Evolutionary conservation across 768 basidiomycete genomes (phyloP), one percentile per base, ranked within the genome.

Genomic region (Phanerodontia chrysosporium): DNA sequence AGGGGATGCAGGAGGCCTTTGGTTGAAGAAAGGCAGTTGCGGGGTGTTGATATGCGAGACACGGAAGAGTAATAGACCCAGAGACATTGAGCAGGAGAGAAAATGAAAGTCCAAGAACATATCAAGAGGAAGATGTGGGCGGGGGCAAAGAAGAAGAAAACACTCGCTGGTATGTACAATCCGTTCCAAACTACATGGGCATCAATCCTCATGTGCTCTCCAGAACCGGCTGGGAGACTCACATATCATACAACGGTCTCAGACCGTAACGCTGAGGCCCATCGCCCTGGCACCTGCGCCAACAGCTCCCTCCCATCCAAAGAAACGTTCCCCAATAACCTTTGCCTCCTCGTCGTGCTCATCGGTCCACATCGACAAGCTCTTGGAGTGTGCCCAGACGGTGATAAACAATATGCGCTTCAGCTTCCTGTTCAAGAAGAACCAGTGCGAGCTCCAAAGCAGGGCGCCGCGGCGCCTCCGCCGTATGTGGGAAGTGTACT

Each of bases 401-500:
- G 92, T 89, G 59, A 97, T 82, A 75, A 96, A 98, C 57, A 98
- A 74, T 66, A 98, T 84, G 22, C 95, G 86, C 76, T 95, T 97
- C 74, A 86, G 76, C 77, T 93, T 95, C 67, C 89, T 83, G 78
- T 95, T 96, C 67, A 93, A 78, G 77, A 98, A 96, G 79, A 98
- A 98, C 88, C 93, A 96, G 71, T 96, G 92, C 12, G 92, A 92
- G 32, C 92, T 95, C 95, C 95, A 98, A 7, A 98, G 79, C 58
- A 98, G 75, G 3, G 92, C 89, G 18, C 92, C 92, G 21, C 84
- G 80, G 62, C 86, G 69, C 28, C 74, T 82, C 67, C 81, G 83
- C 55, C 82, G 67, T 57, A 82, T 75, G 63, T 77, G 78, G 63
- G 27, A 73, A 64, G 30, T 73, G 67, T 52, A 51, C 46, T 60